Base-by-base conservation (phyloP, 257 asterid genomes). In the Penstemon davidsonii region DNA sequence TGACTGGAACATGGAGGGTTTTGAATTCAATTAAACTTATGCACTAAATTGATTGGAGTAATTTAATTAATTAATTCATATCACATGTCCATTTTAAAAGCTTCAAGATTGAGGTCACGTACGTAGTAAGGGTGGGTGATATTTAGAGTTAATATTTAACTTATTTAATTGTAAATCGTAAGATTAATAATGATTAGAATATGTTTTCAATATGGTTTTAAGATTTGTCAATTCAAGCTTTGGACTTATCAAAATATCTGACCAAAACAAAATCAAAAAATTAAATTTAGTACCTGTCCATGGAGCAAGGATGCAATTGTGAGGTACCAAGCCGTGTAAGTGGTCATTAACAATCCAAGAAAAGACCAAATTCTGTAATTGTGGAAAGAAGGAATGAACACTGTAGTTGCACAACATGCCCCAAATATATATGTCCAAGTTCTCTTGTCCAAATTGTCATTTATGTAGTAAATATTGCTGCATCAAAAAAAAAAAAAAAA, bases 271-370 rank as follows among this genome's bases (percentile, higher is more conserved):
- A 4, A 42, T 38, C 3, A 41, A 62, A 8, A 41, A 3, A 46
- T 46, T 46, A 18, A 50, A 18, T 19, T 45, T 15, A 12, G 3
- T 38, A 91, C 98, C 95, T 87, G 98, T 15, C 96, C 98, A n/a
- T 87, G 98, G 53, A 89, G 85, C 0, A 89, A 60, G 8, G 98
- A 87, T 3, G 98, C 98, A 73, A 88, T 37, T 71, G 98, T 79
- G 79, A 91, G 96, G 71, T 91, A 91, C 98, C 98, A 91, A 44
- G 98, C 94, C 0, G 98, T 92, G 61, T 89, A 92, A 79, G 98
- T 89, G 78, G 98, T 89, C 98, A 89, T 89, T n/a, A 89, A 0
- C 56, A 92, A 56, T 42, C 96, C 98, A 51, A 89, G 85, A 59
- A 92, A 89, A 15, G 98, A 91, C 98, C 98, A 89, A n/a, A 91